A percentile compares a stretch with the other conserved stretches of the same genome.
Conservation (phyloP, 2,329 filamentous ascomycete genomes). For the Exophiala viscosa region DNA sequence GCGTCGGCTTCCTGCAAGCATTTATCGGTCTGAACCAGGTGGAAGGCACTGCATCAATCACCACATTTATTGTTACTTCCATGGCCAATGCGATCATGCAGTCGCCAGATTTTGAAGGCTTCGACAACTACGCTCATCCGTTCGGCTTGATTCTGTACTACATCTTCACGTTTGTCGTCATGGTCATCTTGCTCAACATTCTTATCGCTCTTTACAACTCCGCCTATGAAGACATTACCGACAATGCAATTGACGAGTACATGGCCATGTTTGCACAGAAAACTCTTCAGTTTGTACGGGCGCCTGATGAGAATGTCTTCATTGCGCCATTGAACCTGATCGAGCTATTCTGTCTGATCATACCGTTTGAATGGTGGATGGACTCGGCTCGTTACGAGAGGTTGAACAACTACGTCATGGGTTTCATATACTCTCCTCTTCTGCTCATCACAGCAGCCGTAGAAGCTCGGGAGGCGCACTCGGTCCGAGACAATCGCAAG, state of each 20-base stretch:
- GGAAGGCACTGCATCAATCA: slow-evolving; percentile 61
- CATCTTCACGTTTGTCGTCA: slow-evolving; percentile 94
- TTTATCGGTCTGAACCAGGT: slow-evolving; percentile 88
- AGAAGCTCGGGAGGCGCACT: slow-evolving; percentile 63
- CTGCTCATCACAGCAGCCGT: slow-evolving; percentile 72
- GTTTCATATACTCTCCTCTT: slow-evolving; percentile 75
- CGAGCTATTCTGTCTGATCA: slow-evolving; percentile 72
- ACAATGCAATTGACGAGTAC: slow-evolving; percentile 91
- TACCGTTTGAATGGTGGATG: slow-evolving; percentile 96
- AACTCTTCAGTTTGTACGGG: slow-evolving; percentile 93
- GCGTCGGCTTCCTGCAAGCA: slow-evolving; percentile 77
- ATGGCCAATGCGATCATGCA: slow-evolving; percentile 88
- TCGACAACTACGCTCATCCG: slow-evolving; percentile 85
- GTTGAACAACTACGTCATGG: slow-evolving; percentile 88
- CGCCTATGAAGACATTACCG: slow-evolving; percentile 90
- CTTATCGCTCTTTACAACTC: slow-evolving; percentile 96
- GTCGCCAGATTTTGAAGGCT: slow-evolving; percentile 82
- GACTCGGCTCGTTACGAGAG: slow-evolving; percentile 66
- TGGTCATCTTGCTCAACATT: slow-evolving; percentile 92
- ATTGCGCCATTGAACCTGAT: slow-evolving; percentile 94
- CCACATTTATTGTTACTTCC: slow-evolving; percentile 46
- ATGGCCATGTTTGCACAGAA: slow-evolving; percentile 90
- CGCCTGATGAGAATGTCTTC: slow-evolving; percentile 96
- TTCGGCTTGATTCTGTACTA: slow-evolving; percentile 97
- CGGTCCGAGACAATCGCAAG: slow-evolving; percentile 68